A percentile compares a stretch with the other conserved stretches of the same genome.
phyloP scores from a whole-genome alignment of 257 asterid species.

The Avicennia marina region DNA sequence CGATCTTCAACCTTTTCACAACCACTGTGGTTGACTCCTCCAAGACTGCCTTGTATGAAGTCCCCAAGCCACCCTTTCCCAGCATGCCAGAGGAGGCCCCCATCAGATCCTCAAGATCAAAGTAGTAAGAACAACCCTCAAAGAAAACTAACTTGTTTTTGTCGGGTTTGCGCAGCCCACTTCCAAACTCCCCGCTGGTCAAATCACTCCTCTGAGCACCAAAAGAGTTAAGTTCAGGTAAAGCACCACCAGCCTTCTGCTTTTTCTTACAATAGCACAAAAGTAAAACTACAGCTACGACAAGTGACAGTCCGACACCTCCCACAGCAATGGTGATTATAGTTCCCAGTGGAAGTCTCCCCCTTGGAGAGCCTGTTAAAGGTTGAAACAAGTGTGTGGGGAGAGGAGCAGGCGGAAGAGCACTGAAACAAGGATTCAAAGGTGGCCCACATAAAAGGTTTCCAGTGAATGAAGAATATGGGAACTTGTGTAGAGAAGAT shows the following conservation, averaged over 20 bases:
- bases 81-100: slow-evolving; percentile 95
- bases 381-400: slow-evolving; percentile 43
- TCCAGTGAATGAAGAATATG: slow-evolving; percentile 63
- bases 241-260: slow-evolving; percentile 27
- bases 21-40: slow-evolving; percentile 94
- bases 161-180: slow-evolving; percentile 88
- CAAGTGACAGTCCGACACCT: slow-evolving; percentile 52
- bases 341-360: slow-evolving; percentile 48
- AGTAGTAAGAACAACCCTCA: slow-evolving; percentile 83
- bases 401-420: slow-evolving; percentile 44
- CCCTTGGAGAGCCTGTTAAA: slow-evolving; percentile 23
- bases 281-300: slow-evolving; percentile 37
- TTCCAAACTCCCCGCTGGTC: slow-evolving; percentile 84
- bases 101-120: slow-evolving; percentile 88
- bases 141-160: slow-evolving; percentile 86
- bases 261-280: slow-evolving; percentile 55
- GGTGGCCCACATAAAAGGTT: slow-evolving; percentile 71
- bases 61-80: slow-evolving; percentile 93
- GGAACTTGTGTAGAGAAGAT: slow-evolving; percentile 41
- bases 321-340: slow-evolving; percentile 86
- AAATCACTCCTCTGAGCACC: slow-evolving; percentile 68
- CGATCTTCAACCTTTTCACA: slow-evolving; percentile 89
- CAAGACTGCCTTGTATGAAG: slow-evolving; percentile 85
- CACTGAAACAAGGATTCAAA: slow-evolving; percentile 42
- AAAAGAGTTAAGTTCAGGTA: slow-evolving; percentile 62